Conservation (phyloP, 2,329 filamentous ascomycete genomes). For the Diaporthe batatas region DNA sequence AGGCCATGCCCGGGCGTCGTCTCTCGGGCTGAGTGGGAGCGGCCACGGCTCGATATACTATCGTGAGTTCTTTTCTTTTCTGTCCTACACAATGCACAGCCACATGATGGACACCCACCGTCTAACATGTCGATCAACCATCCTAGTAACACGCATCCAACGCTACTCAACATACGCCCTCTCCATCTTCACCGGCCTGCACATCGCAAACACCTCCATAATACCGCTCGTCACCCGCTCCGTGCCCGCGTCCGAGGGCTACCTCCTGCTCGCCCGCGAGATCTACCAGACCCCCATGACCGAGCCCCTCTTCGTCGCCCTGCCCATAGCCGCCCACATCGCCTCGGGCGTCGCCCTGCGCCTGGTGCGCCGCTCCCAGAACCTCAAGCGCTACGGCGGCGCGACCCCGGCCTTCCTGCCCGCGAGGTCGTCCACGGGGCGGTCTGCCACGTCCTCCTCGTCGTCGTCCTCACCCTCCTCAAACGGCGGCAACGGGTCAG, state of each 20-base stretch:
- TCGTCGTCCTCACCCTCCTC: no score
- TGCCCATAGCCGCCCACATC: slow-evolving; percentile 83
- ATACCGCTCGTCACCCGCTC: slow-evolving; percentile 82
- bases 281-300: slow-evolving; percentile 88
- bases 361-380: slow-evolving; percentile 78
- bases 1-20: slow-evolving; percentile 51
- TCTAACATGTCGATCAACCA: not conserved
- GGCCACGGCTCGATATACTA: slow-evolving; percentile 82
- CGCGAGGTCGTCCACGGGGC: slow-evolving; percentile 50
- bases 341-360: slow-evolving; percentile 82
- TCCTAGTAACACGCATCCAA: slow-evolving; percentile 77
- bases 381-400: slow-evolving; percentile 81
- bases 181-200: slow-evolving; percentile 79
- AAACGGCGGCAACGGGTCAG: slow-evolving; percentile 45
- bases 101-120: not conserved
- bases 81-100: slow-evolving; percentile 44
- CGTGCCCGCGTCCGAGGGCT: slow-evolving; percentile 81
- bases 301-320: slow-evolving; percentile 82
- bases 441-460: slow-evolving; percentile 48
- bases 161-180: slow-evolving; percentile 91
- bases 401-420: slow-evolving; percentile 67
- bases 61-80: slow-evolving; percentile 63
- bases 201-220: slow-evolving; percentile 84
- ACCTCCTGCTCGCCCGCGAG: slow-evolving; percentile 90
- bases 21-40: slow-evolving; percentile 70